phyloP scores from a whole-genome alignment of 495 filamentous ascomycete genomes.

The Lichina pygmaea region DNA sequence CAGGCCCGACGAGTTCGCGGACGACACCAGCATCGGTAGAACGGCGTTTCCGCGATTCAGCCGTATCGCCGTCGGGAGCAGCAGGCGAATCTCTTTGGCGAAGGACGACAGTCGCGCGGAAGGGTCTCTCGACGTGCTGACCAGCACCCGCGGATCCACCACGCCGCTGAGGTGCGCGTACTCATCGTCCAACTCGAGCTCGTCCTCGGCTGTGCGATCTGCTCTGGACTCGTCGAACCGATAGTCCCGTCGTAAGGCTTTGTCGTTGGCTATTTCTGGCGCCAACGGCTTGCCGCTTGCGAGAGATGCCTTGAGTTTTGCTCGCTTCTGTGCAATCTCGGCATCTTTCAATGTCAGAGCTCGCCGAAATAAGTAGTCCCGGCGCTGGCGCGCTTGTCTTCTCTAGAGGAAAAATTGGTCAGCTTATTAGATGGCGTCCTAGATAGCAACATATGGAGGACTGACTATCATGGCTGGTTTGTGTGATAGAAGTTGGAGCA shows the following conservation, averaged over 20 bases:
- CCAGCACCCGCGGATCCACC: constrained; percentile 64
- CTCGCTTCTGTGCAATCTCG: constrained; percentile 71
- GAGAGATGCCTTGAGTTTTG: constrained; percentile 61
- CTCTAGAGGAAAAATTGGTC: constrained; percentile 11
- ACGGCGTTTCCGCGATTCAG: constrained; percentile 81
- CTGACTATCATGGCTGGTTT: no score
- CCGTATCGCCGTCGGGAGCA: constrained; percentile 74
- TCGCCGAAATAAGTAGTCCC: constrained; percentile 82
- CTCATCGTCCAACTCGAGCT: constrained; percentile 83
- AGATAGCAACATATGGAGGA: no score
- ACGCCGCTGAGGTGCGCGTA: constrained; percentile 66
- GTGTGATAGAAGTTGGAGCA: no score
- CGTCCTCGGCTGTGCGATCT: constrained; percentile 29
- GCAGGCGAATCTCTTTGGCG: constrained; percentile 80
- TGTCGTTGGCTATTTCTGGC: constrained; percentile 71
- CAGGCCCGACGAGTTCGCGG: constrained; percentile 49
- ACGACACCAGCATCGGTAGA: constrained; percentile 55
- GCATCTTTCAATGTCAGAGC: constrained; percentile 66
- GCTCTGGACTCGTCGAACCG: constrained; percentile 68
- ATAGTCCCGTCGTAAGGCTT: constrained; percentile 59
- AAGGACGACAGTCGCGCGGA: constrained; percentile 65
- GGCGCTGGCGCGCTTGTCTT: constrained; percentile 56
- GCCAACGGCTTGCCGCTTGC: constrained; percentile 70
- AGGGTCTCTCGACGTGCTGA: constrained; percentile 76
- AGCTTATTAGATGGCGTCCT: no score